Evolutionary conservation across 805 yeast genomes (phyloP), one percentile per base, ranked within the genome.

Genomic region (Candida maesae): DNA sequence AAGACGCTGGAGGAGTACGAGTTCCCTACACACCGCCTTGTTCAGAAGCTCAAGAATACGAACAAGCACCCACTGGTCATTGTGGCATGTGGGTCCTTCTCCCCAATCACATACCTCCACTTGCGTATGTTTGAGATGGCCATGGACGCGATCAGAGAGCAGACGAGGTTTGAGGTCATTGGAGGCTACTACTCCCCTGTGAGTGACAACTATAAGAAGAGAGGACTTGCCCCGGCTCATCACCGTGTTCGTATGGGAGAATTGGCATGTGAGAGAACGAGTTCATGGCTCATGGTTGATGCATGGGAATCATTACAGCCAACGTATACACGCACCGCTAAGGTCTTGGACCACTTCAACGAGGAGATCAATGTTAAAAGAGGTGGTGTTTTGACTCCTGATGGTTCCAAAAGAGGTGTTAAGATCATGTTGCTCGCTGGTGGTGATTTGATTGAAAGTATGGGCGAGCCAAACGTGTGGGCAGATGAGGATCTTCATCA

Each of bases 381-480:
- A 42, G 90, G 95, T 16, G 99, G 99, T 13, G 79, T 93, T 13
- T 56, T 63, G 47, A 78, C 79, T 9, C 68, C 72, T 6, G 67
- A 71, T 33, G 85, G 86, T 9, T 75, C 77, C 20, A 67, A 68
- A 45, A 73, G 88, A 42, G 96, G 96, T 18, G 96, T 85, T 39
- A 91, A 91, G 61, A 83, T 93, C 55, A 91, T 93, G 98, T 73
- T 93, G 41, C 69, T 93, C 30, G 99, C 99, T 0, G 99, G 99
- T 38, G 99, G 99, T 32, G 99, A 93, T 64, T 74, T 93, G 52
- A 93, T 93, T 39, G 99, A 93, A 63, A 82, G 95, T 33, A 93
- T 93, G 98, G 99, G 99, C n/a, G 99, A 93, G 64, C 98, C 99
- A 17, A 93, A 91, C 56, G 99, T 93, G 28, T 93, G 99, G 99